Base-by-base conservation (phyloP, 192 early-diverging fungal species). In the Mortierella antarctica region DNA sequence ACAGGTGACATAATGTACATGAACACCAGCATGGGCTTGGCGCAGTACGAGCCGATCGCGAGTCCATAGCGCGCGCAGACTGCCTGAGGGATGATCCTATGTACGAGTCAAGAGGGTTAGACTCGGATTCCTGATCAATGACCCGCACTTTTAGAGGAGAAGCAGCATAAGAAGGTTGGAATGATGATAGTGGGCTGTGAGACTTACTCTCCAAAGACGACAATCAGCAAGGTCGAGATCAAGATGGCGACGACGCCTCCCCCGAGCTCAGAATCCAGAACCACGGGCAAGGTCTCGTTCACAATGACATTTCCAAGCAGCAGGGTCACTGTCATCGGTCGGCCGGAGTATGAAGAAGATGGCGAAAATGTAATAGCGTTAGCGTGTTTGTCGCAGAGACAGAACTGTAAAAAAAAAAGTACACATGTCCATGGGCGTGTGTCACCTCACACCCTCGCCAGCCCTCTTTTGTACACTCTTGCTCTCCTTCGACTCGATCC, bases 31-130 rank as follows among this genome's bases (percentile, higher is more conserved):
- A 94, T 91, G 76, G 90, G 76, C 59, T 85, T 89, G 65, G 96
- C 90, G 79, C 94, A 95, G 59, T 91, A 92, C 6, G 98, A 93
- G 1, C 98, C 98, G 51, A 99, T 93, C 4, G 91, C 89, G 20
- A 99, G 88, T 7, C 98, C 98, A 85, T 98, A 90, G 5, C 95
- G 90, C 11, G 95, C 93, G 79, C 96, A 98, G 15, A 97, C 88
- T 4, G 98, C 95, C 71, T 77, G 67, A 44, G 54, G 77, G 42
- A 80, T 80, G 48, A 80, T 80, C 18, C 77, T 80, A 63, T 49
- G 44, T 17, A 5, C 23, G 68, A 41, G 18, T 47, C 11, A 39
- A 59, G 51, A 47, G 42, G 7, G n/a, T 14, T 45, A 23, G 7
- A 18, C 49, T 8, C 47, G 21, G 31, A 11, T 65, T 48, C 44